Conservation (phyloP, 192 early-diverging fungal genomes). For the Coemansia sp. region DNA sequence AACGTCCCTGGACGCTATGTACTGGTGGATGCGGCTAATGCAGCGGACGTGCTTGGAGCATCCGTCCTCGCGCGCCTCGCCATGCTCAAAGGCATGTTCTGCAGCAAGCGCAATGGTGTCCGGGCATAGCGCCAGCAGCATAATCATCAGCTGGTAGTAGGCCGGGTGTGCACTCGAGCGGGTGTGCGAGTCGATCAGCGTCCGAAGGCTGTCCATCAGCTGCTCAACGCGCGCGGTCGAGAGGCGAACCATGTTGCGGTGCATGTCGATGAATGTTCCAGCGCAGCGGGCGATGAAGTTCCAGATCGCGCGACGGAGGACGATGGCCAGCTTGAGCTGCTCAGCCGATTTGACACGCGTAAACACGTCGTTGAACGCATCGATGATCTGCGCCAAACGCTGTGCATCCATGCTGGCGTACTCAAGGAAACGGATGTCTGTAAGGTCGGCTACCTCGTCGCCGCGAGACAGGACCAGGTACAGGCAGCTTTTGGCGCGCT, state of each 20-base stretch:
- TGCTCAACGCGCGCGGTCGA: constrained; percentile 33
- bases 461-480: constrained; percentile 62
- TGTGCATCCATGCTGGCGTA: constrained; percentile 77
- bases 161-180: constrained; percentile 62
- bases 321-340: constrained; percentile 73
- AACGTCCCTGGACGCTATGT: constrained; percentile 35
- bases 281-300: constrained; percentile 90
- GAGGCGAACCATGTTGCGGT: constrained; percentile 55
- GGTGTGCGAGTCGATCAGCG: constrained; percentile 62
- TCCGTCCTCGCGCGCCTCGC: constrained; percentile 52
- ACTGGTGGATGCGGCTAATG: constrained; percentile 43
- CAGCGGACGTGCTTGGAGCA: constrained; percentile 45
- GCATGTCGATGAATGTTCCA: constrained; percentile 77
- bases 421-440: constrained; percentile 86
- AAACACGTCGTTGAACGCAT: constrained; percentile 49
- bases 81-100: constrained; percentile 58
- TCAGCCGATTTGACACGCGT: constrained; percentile 64
- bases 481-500: constrained; percentile 68
- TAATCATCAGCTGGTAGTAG: constrained; percentile 85
- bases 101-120: constrained; percentile 58
- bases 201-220: constrained; percentile 34
- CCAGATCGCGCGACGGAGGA: constrained; percentile 85
- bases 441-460: constrained; percentile 68
- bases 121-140: constrained; percentile 84
- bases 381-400: constrained; percentile 67